Conservation (phyloP, 139 green algal species). For the Coelastrella sp. region DNA sequence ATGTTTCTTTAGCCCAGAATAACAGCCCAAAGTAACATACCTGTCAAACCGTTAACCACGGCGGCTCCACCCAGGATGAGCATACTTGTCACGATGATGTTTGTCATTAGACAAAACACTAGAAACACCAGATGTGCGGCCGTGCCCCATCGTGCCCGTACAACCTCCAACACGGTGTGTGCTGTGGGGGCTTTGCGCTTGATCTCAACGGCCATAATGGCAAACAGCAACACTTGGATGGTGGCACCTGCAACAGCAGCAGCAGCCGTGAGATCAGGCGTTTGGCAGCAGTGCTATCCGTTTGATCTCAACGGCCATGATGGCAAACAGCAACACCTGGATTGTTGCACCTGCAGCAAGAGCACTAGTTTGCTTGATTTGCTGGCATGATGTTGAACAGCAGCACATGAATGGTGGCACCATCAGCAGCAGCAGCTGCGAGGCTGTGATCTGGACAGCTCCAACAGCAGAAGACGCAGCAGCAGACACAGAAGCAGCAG, state of each 20-base stretch:
- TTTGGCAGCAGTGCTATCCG: slow-evolving; percentile 75
- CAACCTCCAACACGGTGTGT: slow-evolving; percentile 95
- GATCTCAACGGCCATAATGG: slow-evolving; percentile 93
- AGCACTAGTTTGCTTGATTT: slow-evolving; percentile 90
- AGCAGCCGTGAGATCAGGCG: background rate
- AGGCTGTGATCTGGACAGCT: no score
- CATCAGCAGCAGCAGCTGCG: background rate
- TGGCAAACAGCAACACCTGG: slow-evolving; percentile 95
- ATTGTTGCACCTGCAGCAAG: slow-evolving; percentile 85
- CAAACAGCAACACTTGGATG: slow-evolving; percentile 96
- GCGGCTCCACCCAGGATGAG: slow-evolving; percentile 85
- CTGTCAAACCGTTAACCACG: slow-evolving; percentile 42
- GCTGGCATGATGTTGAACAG: slow-evolving; percentile 95
- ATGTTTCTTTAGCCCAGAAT: no score
- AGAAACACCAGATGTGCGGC: slow-evolving; percentile 88
- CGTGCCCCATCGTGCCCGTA: slow-evolving; percentile 80
- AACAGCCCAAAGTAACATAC: no score
- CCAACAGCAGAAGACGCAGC: no score
- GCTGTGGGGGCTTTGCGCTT: slow-evolving; percentile 93
- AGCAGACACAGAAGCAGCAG: no score
- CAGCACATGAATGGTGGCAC: slow-evolving; percentile 93
- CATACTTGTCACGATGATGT: slow-evolving; percentile 95
- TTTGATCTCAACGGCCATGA: slow-evolving; percentile 96
- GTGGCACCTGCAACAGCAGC: slow-evolving; percentile 79
- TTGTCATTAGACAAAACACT: slow-evolving; percentile 89